Evolutionary conservation across 768 basidiomycete species (phyloP).

Genomic region (Podaxis sp.): DNA sequence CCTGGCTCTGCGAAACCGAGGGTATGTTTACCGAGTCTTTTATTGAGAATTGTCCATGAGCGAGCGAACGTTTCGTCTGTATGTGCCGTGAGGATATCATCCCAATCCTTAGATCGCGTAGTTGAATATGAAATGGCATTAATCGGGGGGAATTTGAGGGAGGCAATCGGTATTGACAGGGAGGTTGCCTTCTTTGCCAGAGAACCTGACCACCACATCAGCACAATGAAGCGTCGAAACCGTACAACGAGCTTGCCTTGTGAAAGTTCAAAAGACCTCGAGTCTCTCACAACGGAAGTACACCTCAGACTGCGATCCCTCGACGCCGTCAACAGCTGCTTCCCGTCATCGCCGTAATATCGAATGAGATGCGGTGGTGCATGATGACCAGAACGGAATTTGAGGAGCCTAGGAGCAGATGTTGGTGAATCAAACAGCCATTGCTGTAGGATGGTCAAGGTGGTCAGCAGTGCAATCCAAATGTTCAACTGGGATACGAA

Average conservation of each 20-base stretch:
- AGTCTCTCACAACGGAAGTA: constrained; percentile 93
- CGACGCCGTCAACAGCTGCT: constrained; percentile 87
- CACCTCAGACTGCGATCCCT: constrained; percentile 86
- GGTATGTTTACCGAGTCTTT: constrained; percentile 75
- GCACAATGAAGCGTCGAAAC: neutral
- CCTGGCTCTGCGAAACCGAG: constrained; percentile 57
- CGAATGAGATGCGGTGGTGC: constrained; percentile 88
- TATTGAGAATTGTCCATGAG: constrained; percentile 85
- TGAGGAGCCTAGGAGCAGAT: constrained; percentile 80
- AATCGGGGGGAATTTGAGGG: constrained; percentile 83
- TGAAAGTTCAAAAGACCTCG: constrained; percentile 90
- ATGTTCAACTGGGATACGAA: constrained; percentile 28
- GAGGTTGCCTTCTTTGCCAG: constrained; percentile 77
- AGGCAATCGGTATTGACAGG: constrained; percentile 75
- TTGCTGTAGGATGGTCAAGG: constrained; percentile 59
- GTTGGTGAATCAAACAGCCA: constrained; percentile 96
- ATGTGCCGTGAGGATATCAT: constrained; percentile 92
- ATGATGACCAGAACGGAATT: constrained; percentile 91
- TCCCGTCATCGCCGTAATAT: constrained; percentile 97
- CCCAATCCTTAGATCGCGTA: constrained; percentile 92
- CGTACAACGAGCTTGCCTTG: constrained; percentile 57
- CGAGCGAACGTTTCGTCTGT: constrained; percentile 79
- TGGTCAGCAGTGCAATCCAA: neutral
- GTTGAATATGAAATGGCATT: constrained; percentile 77
- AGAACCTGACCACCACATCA: constrained; percentile 52